Evolutionary conservation across 1,284 basidiomycete species (phyloP).

Genomic region (Marasmius oreades): DNA sequence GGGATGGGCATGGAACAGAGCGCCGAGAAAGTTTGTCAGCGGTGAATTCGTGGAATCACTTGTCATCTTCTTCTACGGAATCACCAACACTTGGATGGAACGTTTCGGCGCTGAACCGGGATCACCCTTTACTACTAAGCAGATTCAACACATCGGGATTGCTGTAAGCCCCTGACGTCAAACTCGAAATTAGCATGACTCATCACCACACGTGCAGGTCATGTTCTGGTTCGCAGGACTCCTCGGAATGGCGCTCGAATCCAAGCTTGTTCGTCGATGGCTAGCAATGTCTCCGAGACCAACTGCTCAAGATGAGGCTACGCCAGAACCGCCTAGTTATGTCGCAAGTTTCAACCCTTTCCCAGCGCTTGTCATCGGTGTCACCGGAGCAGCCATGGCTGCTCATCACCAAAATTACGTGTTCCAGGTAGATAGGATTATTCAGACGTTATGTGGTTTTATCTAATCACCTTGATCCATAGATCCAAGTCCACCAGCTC

Average conservation of each 20-base stretch:
- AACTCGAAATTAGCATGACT: not conserved
- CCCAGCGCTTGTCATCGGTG: constrained; percentile 89
- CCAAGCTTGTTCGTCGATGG: constrained; percentile 67
- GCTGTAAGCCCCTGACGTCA: constrained; percentile 59
- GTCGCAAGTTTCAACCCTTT: constrained; percentile 89
- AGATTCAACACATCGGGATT: constrained; percentile 94
- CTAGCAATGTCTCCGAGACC: constrained; percentile 54
- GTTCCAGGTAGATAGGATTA: constrained; percentile 80
- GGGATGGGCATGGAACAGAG: constrained; percentile 95
- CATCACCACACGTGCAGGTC: constrained; percentile 31
- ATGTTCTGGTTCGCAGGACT: constrained; percentile 98
- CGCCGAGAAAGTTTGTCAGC: constrained; percentile 52
- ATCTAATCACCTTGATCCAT: constrained; percentile 17
- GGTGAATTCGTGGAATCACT: constrained; percentile 88
- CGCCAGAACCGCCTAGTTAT: constrained; percentile 71
- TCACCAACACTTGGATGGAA: constrained; percentile 97
- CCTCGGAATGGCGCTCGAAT: constrained; percentile 89
- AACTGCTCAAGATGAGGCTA: constrained; percentile 40
- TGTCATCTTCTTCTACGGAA: constrained; percentile 88
- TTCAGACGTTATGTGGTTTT: no score
- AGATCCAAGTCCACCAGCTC: constrained; percentile 85
- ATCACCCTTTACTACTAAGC: constrained; percentile 87
- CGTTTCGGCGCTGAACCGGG: constrained; percentile 81
- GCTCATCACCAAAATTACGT: constrained; percentile 89
- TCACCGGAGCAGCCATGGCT: constrained; percentile 95